Conservation (phyloP, 345 rosid genomes). For the Noccaea bulbosa region DNA sequence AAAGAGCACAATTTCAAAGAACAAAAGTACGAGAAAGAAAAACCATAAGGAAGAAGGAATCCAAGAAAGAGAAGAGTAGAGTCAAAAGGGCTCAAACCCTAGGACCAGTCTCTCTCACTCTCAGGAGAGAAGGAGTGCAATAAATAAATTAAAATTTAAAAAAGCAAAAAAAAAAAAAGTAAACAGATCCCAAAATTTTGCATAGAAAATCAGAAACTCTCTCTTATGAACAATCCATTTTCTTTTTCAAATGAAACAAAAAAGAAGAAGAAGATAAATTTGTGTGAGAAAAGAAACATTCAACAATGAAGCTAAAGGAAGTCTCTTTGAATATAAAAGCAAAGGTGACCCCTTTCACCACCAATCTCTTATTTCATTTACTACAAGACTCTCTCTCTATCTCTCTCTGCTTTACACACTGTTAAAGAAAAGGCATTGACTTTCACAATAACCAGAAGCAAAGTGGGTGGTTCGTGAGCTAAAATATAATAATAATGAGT, state of each 20-base stretch:
- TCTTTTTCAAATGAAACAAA: background rate
- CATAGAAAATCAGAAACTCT: constrained; percentile 29
- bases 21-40: constrained; percentile 44
- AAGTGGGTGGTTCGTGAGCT: constrained; percentile 34
- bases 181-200: constrained; percentile 63
- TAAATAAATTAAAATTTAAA: background rate
- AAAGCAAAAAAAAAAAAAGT: constrained; percentile 6
- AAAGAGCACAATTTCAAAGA: constrained; percentile 34
- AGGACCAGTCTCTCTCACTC: constrained; percentile 50
- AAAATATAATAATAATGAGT: constrained; percentile 3
- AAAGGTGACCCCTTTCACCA: constrained; percentile 51
- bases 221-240: constrained; percentile 30
- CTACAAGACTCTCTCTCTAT: constrained; percentile 32
- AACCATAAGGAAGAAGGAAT: constrained; percentile 44
- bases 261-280: background rate
- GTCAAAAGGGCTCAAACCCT: constrained; percentile 60
- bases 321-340: constrained; percentile 43
- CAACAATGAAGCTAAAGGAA: constrained; percentile 13
- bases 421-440: constrained; percentile 68
- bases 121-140: constrained; percentile 14
- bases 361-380: constrained; percentile 38
- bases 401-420: constrained; percentile 47
- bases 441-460: constrained; percentile 44
- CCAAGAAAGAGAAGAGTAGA: constrained; percentile 47
- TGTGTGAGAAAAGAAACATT: constrained; percentile 6